Conservation (phyloP, 768 basidiomycete species). For the Tylopilus sp. region DNA sequence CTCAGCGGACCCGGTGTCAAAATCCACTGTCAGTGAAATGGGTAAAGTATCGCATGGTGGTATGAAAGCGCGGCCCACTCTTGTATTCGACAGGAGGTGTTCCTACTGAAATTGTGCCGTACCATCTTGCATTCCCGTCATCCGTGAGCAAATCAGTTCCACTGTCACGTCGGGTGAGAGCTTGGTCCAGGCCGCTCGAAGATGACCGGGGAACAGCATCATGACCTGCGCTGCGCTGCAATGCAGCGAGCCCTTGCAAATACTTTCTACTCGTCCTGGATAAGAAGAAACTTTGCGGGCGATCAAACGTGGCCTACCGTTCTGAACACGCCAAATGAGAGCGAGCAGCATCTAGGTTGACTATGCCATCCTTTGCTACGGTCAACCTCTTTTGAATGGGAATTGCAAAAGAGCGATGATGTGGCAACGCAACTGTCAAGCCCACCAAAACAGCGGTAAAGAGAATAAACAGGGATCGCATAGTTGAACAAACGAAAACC, state of each 20-base stretch:
- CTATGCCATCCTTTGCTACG: constrained; percentile 11
- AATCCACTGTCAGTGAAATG: constrained; percentile 24
- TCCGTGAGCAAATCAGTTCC: constrained; percentile 13
- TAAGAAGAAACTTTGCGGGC: neutral
- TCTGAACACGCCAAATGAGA: constrained; percentile 15
- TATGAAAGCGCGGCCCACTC: constrained; percentile 8
- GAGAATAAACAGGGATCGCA: constrained; percentile 9
- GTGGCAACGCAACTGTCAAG: constrained; percentile 16
- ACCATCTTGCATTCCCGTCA: constrained; percentile 19
- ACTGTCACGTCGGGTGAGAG: constrained; percentile 4
- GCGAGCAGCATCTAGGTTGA: constrained; percentile 14
- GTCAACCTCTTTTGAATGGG: constrained; percentile 15
- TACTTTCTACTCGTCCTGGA: constrained; percentile 17
- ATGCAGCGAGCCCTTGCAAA: constrained; percentile 8
- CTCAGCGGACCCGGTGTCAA: constrained; percentile 37
- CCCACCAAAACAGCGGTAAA: constrained; percentile 10
- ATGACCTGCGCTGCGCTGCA: constrained; percentile 3
- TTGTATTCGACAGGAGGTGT: constrained; percentile 19
- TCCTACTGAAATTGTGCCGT: constrained; percentile 24
- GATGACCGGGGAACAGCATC: neutral
- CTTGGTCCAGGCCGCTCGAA: neutral
- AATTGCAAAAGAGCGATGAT: constrained; percentile 13
- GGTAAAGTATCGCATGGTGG: neutral
- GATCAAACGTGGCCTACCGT: constrained; percentile 5
- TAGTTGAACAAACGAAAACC: constrained; percentile 1